Evolutionary conservation across 2,329 filamentous ascomycete species (phyloP), one percentile per base, ranked within the genome.

Genomic region (Xylariaceae sp.): DNA sequence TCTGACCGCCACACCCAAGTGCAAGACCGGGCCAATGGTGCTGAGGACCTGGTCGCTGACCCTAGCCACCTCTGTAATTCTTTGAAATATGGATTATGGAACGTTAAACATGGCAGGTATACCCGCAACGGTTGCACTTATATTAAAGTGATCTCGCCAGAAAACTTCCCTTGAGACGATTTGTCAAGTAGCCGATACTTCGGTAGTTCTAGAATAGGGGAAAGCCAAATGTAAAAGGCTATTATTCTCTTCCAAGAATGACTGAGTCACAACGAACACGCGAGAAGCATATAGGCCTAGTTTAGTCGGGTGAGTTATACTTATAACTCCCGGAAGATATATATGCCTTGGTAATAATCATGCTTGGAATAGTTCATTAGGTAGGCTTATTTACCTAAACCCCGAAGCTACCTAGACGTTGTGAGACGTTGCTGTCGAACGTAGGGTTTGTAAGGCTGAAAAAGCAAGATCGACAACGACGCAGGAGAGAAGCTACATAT

Each of bases 1-100:
- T 56, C 50, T 61, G 58, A 61, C 59, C 49, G 59, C 52, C 56
- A 56, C 58, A 50, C 56, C 26, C 46, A 59, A 50, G 52, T 43
- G 41, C 46, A 59, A 50, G 52, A 40, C 58, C 51, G 50, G 54
- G 45, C 54, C 50, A 59, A 63, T 57, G 47, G 23, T 59, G 46
- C 41, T 59, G 58, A 50, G 52, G 32, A 52, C 18, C 32, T 56
- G 50, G 47, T 40, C 48, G 57, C 55, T 54, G 44, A 59, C 58
- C 55, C 48, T 61, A 21, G n/a, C 55, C 52, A 56, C 60, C 49
- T 48, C 49, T 40, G 57, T 37, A 43, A 21, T 56, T 44, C 40
- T 49, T n/a, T 56, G 32, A 55, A 41, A 23, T 48, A 18, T 48
- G 21, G 53, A 52, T 46, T 42, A 55, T 49, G 40, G 32, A 44